These are phyloP conservation scores for Wickerhamomyces ciferrii DNA, from an alignment of 805 yeast species.

Conservation along the genomic window DNA sequence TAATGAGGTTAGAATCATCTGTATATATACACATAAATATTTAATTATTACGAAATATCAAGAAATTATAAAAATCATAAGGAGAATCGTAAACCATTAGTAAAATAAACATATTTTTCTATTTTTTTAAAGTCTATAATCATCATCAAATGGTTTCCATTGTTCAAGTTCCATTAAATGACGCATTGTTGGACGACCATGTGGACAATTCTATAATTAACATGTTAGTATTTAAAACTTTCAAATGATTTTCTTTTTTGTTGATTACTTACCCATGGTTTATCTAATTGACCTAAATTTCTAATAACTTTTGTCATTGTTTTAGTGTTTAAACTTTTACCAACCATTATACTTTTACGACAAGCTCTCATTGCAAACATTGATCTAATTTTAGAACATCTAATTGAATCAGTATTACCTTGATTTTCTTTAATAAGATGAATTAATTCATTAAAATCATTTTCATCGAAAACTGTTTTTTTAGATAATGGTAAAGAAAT, in stretches of 20 bases:
- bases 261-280: constrained; percentile 70
- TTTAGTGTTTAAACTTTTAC: constrained; percentile 51
- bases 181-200: constrained; percentile 96
- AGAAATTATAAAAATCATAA: not conserved
- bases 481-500: constrained; percentile 71
- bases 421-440: constrained; percentile 56
- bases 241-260: too few relatives aligned
- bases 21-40: too few relatives aligned
- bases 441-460: constrained; percentile 72
- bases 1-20: not conserved
- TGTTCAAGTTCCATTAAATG: constrained; percentile 64
- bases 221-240: not conserved
- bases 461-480: constrained; percentile 54
- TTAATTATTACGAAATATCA: constrained; percentile 2
- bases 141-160: constrained; percentile 39
- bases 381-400: constrained; percentile 73
- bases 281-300: constrained; percentile 65
- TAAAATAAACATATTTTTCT: too few relatives aligned
- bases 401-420: constrained; percentile 32
- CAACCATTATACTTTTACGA: constrained; percentile 90
- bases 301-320: constrained; percentile 68
- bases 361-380: constrained; percentile 97
- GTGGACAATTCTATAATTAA: constrained; percentile 64
- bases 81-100: not conserved
- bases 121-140: constrained; percentile 26